Percentiles rank a stretch among this genome's conserved stretches.
Conservation (phyloP, 1,139 yeast genomes). For the Yamadazyma dendronema region DNA sequence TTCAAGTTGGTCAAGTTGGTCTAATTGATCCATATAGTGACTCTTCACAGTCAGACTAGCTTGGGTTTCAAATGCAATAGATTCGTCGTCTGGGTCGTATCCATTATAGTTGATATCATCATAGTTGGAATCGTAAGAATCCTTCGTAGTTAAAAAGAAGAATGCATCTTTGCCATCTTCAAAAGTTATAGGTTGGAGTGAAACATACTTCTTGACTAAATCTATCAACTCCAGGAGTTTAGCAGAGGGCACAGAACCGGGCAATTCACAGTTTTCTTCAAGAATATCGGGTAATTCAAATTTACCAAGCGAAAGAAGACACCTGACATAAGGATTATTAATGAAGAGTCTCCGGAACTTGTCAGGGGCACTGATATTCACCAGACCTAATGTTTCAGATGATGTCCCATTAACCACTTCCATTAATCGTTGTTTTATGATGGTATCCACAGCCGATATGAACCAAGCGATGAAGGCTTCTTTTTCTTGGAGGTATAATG, state of each 20-base stretch:
- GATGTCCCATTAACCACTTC: conserved; percentile 11
- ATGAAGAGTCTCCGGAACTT: conserved; percentile 28
- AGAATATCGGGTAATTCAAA: conserved; percentile 38
- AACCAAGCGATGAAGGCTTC: conserved; percentile 43
- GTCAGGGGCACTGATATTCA: conserved; percentile 13
- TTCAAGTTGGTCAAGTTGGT: conserved; percentile 34
- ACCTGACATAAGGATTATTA: conserved; percentile 35
- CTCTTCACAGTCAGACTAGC: conserved; percentile 10
- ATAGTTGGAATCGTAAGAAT: conserved; percentile 20
- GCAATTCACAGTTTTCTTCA: conserved; percentile 34
- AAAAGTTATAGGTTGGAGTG: conserved; percentile 31
- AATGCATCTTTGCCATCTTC: conserved; percentile 45
- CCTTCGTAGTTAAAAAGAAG: conserved; percentile 29
- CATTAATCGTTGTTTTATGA: conserved; percentile 23
- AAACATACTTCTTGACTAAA: conserved; percentile 31
- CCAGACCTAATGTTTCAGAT: conserved; percentile 7
- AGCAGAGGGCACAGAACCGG: conserved; percentile 18
- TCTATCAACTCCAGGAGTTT: conserved; percentile 23
- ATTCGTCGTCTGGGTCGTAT: conserved; percentile 22
- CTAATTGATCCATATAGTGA: conserved; percentile 26
- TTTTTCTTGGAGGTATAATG: conserved; percentile 47
- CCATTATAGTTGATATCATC: conserved; percentile 17
- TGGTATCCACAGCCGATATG: conserved; percentile 34
- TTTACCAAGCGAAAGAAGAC: conserved; percentile 31
- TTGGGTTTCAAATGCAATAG: conserved; percentile 37